Percentiles rank a stretch among this genome's conserved stretches.
phyloP scores from a whole-genome alignment of 139 green algal species.

The Tetraselmis chui region DNA sequence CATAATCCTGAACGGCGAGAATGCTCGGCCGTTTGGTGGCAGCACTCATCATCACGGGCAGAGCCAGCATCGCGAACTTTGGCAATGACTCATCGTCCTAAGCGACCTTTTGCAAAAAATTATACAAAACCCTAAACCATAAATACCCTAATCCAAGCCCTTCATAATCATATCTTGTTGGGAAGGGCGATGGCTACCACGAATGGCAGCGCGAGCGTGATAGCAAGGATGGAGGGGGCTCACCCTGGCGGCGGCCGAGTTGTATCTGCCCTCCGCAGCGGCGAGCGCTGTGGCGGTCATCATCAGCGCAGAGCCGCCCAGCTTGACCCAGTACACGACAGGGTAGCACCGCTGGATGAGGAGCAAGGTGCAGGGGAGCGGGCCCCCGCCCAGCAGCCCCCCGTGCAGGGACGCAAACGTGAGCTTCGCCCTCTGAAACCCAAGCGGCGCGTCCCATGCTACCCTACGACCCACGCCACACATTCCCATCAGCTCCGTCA shows the following conservation, averaged over 20 bases:
- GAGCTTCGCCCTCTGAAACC: constrained; percentile 5
- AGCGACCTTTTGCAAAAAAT: too few species aligned
- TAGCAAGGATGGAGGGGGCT: neutral
- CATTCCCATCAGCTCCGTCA: neutral
- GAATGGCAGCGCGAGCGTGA: too few species aligned
- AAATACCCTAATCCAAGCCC: too few species aligned
- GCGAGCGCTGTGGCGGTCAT: neutral
- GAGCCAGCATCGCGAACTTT: too few species aligned
- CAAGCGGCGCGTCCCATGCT: constrained; percentile 13
- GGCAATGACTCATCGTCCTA: too few species aligned
- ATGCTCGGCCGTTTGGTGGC: too few species aligned
- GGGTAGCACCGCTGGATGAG: constrained; percentile 29
- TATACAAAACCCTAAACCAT: too few species aligned
- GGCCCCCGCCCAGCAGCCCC: constrained; percentile 16
- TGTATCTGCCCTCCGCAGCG: neutral
- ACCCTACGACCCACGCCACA: constrained; percentile 3
- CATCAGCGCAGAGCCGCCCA: neutral
- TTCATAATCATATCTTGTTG: too few species aligned
- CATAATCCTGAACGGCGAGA: too few species aligned
- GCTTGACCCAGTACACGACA: constrained; percentile 1
- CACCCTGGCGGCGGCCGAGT: neutral
- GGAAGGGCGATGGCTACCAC: too few species aligned
- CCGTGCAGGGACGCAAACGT: constrained; percentile 21
- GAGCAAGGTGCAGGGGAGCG: constrained; percentile 31
- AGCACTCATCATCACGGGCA: too few species aligned